phyloP scores from a whole-genome alignment of 2,329 filamentous ascomycete species.

The Penicillium sp. region DNA sequence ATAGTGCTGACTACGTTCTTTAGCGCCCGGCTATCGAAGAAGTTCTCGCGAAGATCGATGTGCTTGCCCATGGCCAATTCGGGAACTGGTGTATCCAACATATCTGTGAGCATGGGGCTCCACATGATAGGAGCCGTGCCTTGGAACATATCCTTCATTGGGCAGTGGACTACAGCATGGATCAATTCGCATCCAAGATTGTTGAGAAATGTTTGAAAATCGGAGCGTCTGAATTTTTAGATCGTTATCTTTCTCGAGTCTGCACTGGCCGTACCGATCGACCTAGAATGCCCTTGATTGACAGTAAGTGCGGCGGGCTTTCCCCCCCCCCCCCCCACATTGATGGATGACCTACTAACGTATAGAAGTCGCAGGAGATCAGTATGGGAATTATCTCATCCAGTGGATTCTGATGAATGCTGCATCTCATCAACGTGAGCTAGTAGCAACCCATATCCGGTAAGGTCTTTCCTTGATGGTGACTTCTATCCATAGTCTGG shows the following conservation, averaged over 20 bases:
- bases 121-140: slow-evolving; percentile 87
- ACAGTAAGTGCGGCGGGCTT: slow-evolving; percentile 62
- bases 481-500: not conserved
- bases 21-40: slow-evolving; percentile 97
- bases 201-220: slow-evolving; percentile 99
- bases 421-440: slow-evolving; percentile 83
- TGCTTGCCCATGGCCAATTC: slow-evolving; percentile 96
- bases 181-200: slow-evolving; percentile 98
- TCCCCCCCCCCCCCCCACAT: not conserved
- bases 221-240: slow-evolving; percentile 84
- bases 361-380: slow-evolving; percentile 79
- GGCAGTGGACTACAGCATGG: slow-evolving; percentile 96
- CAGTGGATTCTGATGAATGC: slow-evolving; percentile 96
- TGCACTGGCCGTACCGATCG: slow-evolving; percentile 90
- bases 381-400: slow-evolving; percentile 98
- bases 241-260: slow-evolving; percentile 90
- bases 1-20: slow-evolving; percentile 27
- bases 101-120: slow-evolving; percentile 93
- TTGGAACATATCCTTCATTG: slow-evolving; percentile 95
- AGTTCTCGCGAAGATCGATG: slow-evolving; percentile 91
- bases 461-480: slow-evolving; percentile 27
- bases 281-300: slow-evolving; percentile 94
- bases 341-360: slow-evolving; percentile 17
- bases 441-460: slow-evolving; percentile 91
- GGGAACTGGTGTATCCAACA: slow-evolving; percentile 99